Evolutionary conservation across 129 eudicot species (phyloP), one percentile per base, ranked within the genome.

Genomic region (Centella asiatica): DNA sequence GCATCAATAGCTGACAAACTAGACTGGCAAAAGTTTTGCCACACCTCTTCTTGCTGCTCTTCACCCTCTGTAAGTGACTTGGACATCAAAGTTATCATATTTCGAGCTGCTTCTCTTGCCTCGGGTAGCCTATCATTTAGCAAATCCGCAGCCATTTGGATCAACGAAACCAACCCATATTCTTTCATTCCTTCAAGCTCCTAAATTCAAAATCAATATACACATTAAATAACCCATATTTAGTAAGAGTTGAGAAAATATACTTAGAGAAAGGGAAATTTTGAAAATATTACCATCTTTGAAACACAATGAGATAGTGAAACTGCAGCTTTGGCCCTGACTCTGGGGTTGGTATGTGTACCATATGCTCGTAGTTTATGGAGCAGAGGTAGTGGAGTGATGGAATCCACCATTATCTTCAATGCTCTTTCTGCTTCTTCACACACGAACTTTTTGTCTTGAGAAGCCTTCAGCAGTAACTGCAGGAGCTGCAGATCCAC

Each of bases 81-180:
- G 52, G 82, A 51, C 61, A 88, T 50, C 46, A 75, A 60, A 34
- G 71, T 34, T 37, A 78, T 78, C 19, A 85, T 76, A 25, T 86
- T 71, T 53, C 96, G 72, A 72, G 99, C 99, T 44, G 95, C 96
- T 49, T 93, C 99, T 76, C 99, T 88, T 31, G 99, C 99, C 78
- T 93, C 99, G 0, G 96, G 99, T 3, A 93, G 95, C 60, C 85
- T 85, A 57, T 93, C 99, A 40, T 88, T 93, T 67, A 88, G 52
- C 85, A 85, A 69, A 33, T 87, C 78, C 19, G 93, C 81, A 0
- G 87, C 85, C 68, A 66, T 75, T 69, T 82, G 77, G 31, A 83
- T 63, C 70, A 88, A 54, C 6, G 74, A 24, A 37, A 69, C 87
- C 45, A 80, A 56, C 56, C 96, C 96, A 42, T 82, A 93, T 24